A percentile compares a stretch with the other conserved stretches of the same genome.
phyloP scores from a whole-genome alignment of 345 rosid species.

The Brassica incana region DNA sequence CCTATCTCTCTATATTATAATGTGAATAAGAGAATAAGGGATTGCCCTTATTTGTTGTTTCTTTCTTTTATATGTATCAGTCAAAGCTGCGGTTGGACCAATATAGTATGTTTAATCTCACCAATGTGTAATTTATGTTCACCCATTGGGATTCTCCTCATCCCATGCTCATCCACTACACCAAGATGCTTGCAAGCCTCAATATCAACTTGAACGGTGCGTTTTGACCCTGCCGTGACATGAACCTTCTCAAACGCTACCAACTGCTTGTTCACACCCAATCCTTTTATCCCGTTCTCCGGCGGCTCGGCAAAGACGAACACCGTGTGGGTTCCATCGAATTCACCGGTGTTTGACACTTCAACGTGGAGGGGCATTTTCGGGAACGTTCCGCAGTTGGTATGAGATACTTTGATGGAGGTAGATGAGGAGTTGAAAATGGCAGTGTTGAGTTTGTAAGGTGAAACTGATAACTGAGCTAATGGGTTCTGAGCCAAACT shows the following conservation, averaged over 20 bases:
- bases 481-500: slow-evolving; percentile 52
- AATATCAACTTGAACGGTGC: slow-evolving; percentile 47
- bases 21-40: slow-evolving; percentile 11
- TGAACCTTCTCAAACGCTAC: slow-evolving; percentile 70
- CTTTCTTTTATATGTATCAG: slow-evolving; percentile 28
- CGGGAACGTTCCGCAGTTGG: slow-evolving; percentile 51
- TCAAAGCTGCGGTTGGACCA: slow-evolving; percentile 55
- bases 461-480: slow-evolving; percentile 41
- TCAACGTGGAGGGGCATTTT: slow-evolving; percentile 53
- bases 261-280: slow-evolving; percentile 54
- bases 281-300: slow-evolving; percentile 41
- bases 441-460: slow-evolving; percentile 40
- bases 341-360: slow-evolving; percentile 62
- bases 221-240: slow-evolving; percentile 54
- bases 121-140: slow-evolving; percentile 72
- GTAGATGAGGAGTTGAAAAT: slow-evolving; percentile 44
- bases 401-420: slow-evolving; percentile 51
- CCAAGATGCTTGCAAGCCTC: slow-evolving; percentile 80
- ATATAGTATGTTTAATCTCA: slow-evolving; percentile 74
- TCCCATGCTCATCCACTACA: slow-evolving; percentile 69
- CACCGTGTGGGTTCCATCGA: slow-evolving; percentile 78
- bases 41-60: not conserved
- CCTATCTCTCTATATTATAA: slow-evolving; percentile 5
- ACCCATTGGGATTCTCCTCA: slow-evolving; percentile 88
- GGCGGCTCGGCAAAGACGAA: slow-evolving; percentile 77